Conservation (phyloP, 2,329 filamentous ascomycete genomes). For the Madurella mycetomatis region DNA sequence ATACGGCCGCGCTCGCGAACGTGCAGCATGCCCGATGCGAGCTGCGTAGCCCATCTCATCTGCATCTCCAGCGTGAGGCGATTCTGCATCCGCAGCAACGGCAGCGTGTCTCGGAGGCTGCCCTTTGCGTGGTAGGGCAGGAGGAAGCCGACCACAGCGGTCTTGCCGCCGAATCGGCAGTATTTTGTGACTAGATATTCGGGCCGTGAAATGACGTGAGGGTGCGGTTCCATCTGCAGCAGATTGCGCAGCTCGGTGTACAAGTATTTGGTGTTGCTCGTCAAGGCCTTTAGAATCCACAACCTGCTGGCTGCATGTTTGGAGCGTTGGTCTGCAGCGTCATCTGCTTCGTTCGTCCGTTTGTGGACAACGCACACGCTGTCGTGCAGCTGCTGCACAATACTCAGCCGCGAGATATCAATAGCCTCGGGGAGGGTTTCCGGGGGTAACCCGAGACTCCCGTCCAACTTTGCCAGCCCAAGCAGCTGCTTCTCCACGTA, state of each 20-base stretch:
- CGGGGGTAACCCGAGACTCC: conserved; percentile 41
- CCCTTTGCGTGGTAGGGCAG: conserved; percentile 51
- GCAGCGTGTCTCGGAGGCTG: conserved; percentile 52
- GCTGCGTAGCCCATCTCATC: conserved; percentile 50
- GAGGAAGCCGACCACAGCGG: conserved; percentile 53
- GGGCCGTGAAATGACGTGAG: conserved; percentile 49
- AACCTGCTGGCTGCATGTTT: conserved; percentile 29
- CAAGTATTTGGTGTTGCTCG: conserved; percentile 54
- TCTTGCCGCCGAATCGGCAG: conserved; percentile 53
- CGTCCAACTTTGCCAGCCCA: conserved; percentile 38
- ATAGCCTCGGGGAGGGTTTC: conserved; percentile 41
- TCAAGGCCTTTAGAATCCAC: conserved; percentile 56
- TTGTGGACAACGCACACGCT: conserved; percentile 53
- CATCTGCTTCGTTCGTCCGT: neutral
- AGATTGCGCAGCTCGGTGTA: conserved; percentile 58
- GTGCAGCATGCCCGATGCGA: conserved; percentile 49
- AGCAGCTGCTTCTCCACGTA: conserved; percentile 51
- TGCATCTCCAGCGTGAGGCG: conserved; percentile 41
- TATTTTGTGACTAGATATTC: conserved; percentile 52
- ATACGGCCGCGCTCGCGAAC: conserved; percentile 41
- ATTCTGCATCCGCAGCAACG: conserved; percentile 45
- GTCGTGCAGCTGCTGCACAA: conserved; percentile 53
- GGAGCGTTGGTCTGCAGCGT: neutral
- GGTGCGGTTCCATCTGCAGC: conserved; percentile 48
- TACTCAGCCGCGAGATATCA: conserved; percentile 46